These are phyloP conservation scores for Oryza rufipogon DNA, from an alignment of 176 grass and related monocot species.

Conservation along the genomic window DNA sequence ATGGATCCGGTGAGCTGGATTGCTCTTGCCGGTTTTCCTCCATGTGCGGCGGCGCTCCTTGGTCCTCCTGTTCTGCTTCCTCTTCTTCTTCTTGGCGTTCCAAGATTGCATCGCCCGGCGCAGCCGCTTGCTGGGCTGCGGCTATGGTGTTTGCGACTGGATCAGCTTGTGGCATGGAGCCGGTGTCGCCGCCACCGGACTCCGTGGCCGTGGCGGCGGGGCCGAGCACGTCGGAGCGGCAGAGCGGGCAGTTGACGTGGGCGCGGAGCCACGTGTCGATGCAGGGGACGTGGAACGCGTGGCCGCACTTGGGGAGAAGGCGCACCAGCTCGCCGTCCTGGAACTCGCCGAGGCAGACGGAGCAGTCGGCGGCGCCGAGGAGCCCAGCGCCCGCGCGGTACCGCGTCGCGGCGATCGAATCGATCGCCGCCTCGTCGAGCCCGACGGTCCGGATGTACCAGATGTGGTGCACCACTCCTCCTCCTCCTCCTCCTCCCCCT, in stretches of 20 bases:
- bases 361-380: slow-evolving; percentile 62
- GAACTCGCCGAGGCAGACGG: slow-evolving; percentile 90
- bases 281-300: slow-evolving; percentile 73
- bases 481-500: background rate
- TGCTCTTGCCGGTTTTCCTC: slow-evolving; percentile 17
- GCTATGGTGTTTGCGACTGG: slow-evolving; percentile 8
- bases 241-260: slow-evolving; percentile 80
- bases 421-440: slow-evolving; percentile 71
- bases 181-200: background rate
- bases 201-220: background rate
- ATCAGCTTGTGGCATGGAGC: background rate
- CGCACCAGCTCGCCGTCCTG: slow-evolving; percentile 65
- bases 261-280: slow-evolving; percentile 85
- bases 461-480: slow-evolving; percentile 61
- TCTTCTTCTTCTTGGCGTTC: slow-evolving; percentile 16
- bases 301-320: slow-evolving; percentile 76
- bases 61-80: background rate
- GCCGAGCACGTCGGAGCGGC: slow-evolving; percentile 68
- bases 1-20: slow-evolving; percentile 6
- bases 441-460: slow-evolving; percentile 83
- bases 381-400: slow-evolving; percentile 46
- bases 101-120: slow-evolving; percentile 1
- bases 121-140: slow-evolving; percentile 11
- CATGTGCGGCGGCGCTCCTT: background rate
- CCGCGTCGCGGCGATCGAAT: slow-evolving; percentile 50